Percentiles rank a stretch among this genome's conserved stretches.
Conservation (phyloP, 352 stramenopile genomes). For the Pythium phragmitis region DNA sequence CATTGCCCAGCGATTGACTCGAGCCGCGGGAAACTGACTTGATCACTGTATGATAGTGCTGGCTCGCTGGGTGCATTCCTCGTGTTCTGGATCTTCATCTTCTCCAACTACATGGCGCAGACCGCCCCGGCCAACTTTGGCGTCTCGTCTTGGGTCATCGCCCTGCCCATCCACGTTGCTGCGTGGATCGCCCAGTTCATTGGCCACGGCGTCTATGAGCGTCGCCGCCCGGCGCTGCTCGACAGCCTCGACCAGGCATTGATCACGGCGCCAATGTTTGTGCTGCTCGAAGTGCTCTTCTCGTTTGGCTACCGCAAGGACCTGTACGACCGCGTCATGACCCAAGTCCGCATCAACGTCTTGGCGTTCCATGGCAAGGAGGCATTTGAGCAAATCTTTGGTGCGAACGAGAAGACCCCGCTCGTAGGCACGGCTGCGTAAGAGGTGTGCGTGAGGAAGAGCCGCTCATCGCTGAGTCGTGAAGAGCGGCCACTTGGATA, state of each 20-base stretch:
- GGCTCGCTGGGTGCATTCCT: constrained; percentile 53
- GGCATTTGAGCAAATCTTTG: constrained; percentile 21
- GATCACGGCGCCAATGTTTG: constrained; percentile 85
- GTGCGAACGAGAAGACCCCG: constrained; percentile 13
- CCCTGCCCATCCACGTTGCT: constrained; percentile 48
- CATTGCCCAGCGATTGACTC: too few species aligned
- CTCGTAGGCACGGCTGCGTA: constrained; percentile 12
- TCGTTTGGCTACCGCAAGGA: constrained; percentile 72
- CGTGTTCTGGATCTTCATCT: constrained; percentile 53
- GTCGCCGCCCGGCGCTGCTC: constrained; percentile 78
- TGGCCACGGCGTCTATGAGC: constrained; percentile 84
- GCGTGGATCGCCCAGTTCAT: constrained; percentile 83
- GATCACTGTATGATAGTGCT: constrained; percentile 22
- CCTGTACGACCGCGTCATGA: constrained; percentile 58
- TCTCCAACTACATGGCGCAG: constrained; percentile 54
- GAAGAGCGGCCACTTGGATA: too few species aligned
- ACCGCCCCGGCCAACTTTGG: constrained; percentile 39
- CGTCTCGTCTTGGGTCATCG: constrained; percentile 48
- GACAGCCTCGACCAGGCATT: constrained; percentile 84
- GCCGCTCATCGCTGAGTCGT: too few species aligned
- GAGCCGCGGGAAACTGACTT: not conserved
- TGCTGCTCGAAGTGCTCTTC: constrained; percentile 80
- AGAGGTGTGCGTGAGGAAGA: not conserved
- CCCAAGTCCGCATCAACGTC: constrained; percentile 65
- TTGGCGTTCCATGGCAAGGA: constrained; percentile 45